phyloP scores from a whole-genome alignment of 495 filamentous ascomycete genomes.

The Hypoxylon lienhwacheense region DNA sequence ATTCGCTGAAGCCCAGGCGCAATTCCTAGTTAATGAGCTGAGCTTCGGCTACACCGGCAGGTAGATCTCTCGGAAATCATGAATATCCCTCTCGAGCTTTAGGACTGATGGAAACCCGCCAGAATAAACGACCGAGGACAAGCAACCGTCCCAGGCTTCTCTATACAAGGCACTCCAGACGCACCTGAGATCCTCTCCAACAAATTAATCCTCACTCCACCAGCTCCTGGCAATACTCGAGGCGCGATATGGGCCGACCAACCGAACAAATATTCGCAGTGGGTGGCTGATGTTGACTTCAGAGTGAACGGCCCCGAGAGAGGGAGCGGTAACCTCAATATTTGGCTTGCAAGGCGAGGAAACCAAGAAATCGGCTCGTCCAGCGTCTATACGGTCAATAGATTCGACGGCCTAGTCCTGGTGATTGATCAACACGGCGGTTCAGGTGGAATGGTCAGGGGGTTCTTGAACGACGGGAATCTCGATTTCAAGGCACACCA shows the following conservation, averaged over 20 bases:
- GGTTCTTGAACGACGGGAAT: constrained; percentile 90
- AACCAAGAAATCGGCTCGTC: constrained; percentile 62
- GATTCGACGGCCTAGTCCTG: constrained; percentile 85
- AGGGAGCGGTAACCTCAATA: constrained; percentile 83
- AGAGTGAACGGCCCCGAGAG: constrained; percentile 83
- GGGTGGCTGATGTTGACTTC: constrained; percentile 84
- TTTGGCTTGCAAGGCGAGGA: constrained; percentile 86
- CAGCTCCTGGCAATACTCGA: constrained; percentile 81
- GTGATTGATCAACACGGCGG: constrained; percentile 88
- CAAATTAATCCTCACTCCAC: constrained; percentile 88
- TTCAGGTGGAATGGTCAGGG: constrained; percentile 76
- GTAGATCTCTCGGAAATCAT: constrained; percentile 46
- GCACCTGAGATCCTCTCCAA: constrained; percentile 80
- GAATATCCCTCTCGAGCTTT: constrained; percentile 17
- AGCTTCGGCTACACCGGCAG: constrained; percentile 76
- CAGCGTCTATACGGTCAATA: constrained; percentile 78
- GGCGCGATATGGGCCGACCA: constrained; percentile 79
- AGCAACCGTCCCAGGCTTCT: constrained; percentile 55
- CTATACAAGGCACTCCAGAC: constrained; percentile 69
- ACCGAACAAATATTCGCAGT: constrained; percentile 63
- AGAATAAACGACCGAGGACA: constrained; percentile 48
- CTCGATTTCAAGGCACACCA: constrained; percentile 77
- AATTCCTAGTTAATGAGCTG: constrained; percentile 60
- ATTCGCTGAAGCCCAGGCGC: constrained; percentile 60
- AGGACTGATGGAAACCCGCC: constrained; percentile 7